Evolutionary conservation across 306 rosid genomes (phyloP), one percentile per base, ranked within the genome.

Genomic region (Lablab purpureus): DNA sequence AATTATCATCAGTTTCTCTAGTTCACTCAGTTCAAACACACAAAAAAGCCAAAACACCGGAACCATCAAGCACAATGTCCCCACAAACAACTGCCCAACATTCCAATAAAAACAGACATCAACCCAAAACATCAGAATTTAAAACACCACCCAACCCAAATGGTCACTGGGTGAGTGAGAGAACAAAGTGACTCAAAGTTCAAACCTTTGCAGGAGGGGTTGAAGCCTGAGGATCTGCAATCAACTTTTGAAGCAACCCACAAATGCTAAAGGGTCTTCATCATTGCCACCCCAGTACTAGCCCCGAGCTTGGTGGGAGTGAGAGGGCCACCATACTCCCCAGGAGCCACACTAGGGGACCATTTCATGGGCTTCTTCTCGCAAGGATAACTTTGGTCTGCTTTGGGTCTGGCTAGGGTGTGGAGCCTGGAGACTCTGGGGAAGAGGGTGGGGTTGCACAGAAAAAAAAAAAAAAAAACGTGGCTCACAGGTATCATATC

Each of bases 321-420:
- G 41, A 86, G 95, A 5, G 97, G 98, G 40, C 97, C 98, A 30
- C 98, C 98, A 40, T 89, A 92, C 0, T 94, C 97, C 3, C 97
- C 98, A 0, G 98, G 98, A 83, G 97, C 86, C 73, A 91, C 72
- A 12, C 98, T 97, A 18, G 97, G 91, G 83, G 98, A 94, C 98
- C 97, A 92, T 88, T 94, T 94, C 79, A 50, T 6, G 15, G 98
- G 89, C 86, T 87, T 95, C 77, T 90, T 95, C 91, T 95, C 19
- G 99, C 98, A 37, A 92, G 85, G 58, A 95, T 17, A 79, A 95
- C 71, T 80, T 92, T 95, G n/a, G 90, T 91, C 76, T 74, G 92
- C 63, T 83, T 85, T 55, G 97, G 97, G 84, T 86, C 88, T 6
- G 94, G 91, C n/a, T 90, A 15, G 78, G 49, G 0, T 70, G 89